phyloP scores from a whole-genome alignment of 2,329 filamentous ascomycete genomes.

The Xylariaceae sp. region DNA sequence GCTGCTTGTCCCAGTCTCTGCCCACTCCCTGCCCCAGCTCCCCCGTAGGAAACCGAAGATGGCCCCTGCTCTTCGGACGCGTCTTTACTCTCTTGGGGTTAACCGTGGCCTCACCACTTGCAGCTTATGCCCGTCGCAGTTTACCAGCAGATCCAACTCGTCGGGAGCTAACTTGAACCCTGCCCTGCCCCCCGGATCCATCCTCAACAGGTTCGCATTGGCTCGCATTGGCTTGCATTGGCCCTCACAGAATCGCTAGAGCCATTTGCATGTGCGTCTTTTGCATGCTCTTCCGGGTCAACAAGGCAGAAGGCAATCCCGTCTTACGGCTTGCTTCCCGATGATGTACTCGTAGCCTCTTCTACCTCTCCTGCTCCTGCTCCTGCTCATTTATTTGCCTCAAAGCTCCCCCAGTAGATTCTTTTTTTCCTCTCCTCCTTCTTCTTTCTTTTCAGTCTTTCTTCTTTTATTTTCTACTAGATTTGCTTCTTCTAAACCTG shows the following conservation, averaged over 20 bases:
- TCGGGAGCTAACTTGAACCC: slow-evolving; percentile 12
- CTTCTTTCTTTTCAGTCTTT: neutral
- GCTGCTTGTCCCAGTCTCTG: too few relatives aligned
- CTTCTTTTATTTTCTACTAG: neutral
- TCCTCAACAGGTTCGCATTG: neutral
- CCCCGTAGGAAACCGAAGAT: too few relatives aligned
- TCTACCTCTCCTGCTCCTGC: too few relatives aligned
- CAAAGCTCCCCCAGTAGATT: neutral
- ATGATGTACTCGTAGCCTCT: too few relatives aligned
- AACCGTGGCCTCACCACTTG: too few relatives aligned
- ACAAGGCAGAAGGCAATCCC: neutral
- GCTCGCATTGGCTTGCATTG: neutral
- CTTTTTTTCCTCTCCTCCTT: neutral
- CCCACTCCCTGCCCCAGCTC: too few relatives aligned
- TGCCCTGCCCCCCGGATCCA: neutral
- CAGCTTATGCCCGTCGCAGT: too few relatives aligned
- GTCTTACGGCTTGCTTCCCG: neutral
- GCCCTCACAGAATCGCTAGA: neutral
- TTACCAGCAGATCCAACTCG: slow-evolving; percentile 4
- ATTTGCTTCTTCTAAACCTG: neutral
- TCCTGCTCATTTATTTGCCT: too few relatives aligned
- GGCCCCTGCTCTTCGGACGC: too few relatives aligned
- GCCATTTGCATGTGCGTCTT: neutral
- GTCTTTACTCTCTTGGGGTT: too few relatives aligned
- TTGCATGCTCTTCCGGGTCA: neutral